Conservation (phyloP, 2,329 filamentous ascomycete species). For the Aschersonia sp. region DNA sequence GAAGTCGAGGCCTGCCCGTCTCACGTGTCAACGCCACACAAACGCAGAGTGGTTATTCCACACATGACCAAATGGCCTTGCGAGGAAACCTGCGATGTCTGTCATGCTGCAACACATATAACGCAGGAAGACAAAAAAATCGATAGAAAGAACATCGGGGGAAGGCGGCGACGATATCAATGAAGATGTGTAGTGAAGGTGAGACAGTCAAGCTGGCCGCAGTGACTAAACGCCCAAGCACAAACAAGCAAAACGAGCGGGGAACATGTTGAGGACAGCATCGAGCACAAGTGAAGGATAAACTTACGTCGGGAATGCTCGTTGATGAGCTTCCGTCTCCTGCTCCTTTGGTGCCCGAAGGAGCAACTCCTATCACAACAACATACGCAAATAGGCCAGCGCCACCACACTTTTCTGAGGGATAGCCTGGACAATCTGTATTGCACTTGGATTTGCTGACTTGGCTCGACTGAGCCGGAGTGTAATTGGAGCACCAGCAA, state of each 20-base stretch:
- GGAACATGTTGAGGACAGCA: neutral
- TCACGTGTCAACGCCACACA: slow-evolving; percentile 16
- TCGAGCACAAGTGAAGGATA: slow-evolving; percentile 1
- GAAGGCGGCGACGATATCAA: too few species aligned
- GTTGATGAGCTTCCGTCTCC: slow-evolving; percentile 11
- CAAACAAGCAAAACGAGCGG: neutral
- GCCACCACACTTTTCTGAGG: slow-evolving; percentile 50
- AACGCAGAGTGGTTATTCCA: too few species aligned
- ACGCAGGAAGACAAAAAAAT: too few species aligned
- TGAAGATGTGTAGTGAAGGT: too few species aligned
- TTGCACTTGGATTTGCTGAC: slow-evolving; percentile 35
- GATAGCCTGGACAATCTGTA: slow-evolving; percentile 52
- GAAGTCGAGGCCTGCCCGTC: slow-evolving; percentile 19
- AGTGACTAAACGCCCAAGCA: too few species aligned
- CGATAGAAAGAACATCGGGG: too few species aligned
- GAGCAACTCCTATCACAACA: slow-evolving; percentile 22
- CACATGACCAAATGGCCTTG: too few species aligned
- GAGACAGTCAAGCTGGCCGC: too few species aligned
- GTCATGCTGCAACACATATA: too few species aligned
- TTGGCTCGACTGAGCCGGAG: slow-evolving; percentile 31
- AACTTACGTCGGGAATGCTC: slow-evolving; percentile 13
- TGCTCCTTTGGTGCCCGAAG: slow-evolving; percentile 37
- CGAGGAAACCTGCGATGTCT: too few species aligned
- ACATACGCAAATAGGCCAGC: slow-evolving; percentile 52
- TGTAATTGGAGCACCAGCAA: slow-evolving; percentile 66